Conservation (phyloP, 1,284 basidiomycete genomes). For the Tetrapyrgos nigripes region DNA sequence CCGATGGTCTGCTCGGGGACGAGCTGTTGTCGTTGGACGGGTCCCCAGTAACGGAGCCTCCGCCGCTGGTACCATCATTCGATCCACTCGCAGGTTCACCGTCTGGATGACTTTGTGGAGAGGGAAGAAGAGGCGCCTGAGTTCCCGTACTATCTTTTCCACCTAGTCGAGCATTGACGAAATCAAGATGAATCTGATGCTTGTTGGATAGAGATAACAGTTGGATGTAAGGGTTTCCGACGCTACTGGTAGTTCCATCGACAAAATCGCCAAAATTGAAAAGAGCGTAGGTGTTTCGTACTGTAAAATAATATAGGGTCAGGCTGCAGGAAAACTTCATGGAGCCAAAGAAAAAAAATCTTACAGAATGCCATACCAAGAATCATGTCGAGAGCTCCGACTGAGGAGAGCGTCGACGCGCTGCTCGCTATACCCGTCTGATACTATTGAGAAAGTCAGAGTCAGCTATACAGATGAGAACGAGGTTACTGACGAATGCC, state of each 20-base stretch:
- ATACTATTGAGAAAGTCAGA: background rate
- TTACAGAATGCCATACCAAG: background rate
- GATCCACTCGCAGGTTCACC: too few relatives aligned
- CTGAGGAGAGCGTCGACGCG: background rate
- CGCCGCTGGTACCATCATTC: too few relatives aligned
- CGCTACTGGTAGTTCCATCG: background rate
- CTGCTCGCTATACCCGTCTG: background rate
- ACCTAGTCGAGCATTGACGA: background rate
- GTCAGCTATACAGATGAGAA: background rate
- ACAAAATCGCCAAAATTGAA: constrained; percentile 1
- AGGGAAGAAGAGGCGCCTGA: background rate
- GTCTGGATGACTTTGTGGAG: too few relatives aligned
- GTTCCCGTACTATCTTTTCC: background rate
- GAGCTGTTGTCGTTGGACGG: background rate
- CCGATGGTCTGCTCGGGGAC: background rate
- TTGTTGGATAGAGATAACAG: background rate
- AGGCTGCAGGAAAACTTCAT: background rate
- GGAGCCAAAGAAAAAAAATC: background rate
- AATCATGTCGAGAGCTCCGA: background rate
- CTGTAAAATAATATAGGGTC: background rate
- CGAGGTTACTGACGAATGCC: background rate
- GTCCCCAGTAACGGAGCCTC: too few relatives aligned
- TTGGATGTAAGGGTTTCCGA: background rate
- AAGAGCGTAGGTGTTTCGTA: background rate
- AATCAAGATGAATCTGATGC: background rate